Base-by-base conservation (phyloP, 495 filamentous ascomycete species). In the Hypoxylon fuscum region DNA sequence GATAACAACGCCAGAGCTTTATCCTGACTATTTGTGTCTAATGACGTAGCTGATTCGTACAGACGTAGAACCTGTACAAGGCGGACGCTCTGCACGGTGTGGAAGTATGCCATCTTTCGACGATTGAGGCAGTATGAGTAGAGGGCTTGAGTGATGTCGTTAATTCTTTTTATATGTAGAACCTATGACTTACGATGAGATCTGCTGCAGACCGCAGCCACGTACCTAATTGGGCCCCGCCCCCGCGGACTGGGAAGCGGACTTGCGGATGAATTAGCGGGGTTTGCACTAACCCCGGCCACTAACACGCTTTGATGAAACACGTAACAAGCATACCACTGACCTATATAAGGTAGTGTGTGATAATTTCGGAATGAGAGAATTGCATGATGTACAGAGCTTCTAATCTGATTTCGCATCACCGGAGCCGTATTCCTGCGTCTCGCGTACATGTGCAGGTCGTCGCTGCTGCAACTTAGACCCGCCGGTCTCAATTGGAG, bases 71-170 rank as follows among this genome's bases (percentile, higher is more conserved):
- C 29, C 14, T 50, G 31, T 14, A 27, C 47, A 10, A 50, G n/a
- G 6, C 29, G 15, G n/a, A 50, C 47, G 15, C 47, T 34, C 47
- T 50, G 23, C 2, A 6, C 35, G 47, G 47, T 27, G n/a, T 50
- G 34, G n/a, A 50, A 14, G 12, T 17, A 50, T 1, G 47, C 47
- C 15, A 27, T 50, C 27, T 50, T 50, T 34, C 47, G 47, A 14
- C 47, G 47, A 35, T 50, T 50, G 9, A 50, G 27, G 5, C 15
- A 50, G 25, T 50, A 50, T 9, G 29, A 32, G 23, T 50, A 50
- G 21, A 50, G 34, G 11, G 47, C 47, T 27, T 50, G 35, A 34
- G n/a, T n/a, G n/a, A n/a, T 47, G n/a, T 14, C 8, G 23, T 49
- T 14, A 49, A 32, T 27, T 8, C 23, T 17, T 5, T 11, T 23